Evolutionary conservation across 352 stramenopile genomes (phyloP).

Genomic region (Phytophthora ramorum): DNA sequence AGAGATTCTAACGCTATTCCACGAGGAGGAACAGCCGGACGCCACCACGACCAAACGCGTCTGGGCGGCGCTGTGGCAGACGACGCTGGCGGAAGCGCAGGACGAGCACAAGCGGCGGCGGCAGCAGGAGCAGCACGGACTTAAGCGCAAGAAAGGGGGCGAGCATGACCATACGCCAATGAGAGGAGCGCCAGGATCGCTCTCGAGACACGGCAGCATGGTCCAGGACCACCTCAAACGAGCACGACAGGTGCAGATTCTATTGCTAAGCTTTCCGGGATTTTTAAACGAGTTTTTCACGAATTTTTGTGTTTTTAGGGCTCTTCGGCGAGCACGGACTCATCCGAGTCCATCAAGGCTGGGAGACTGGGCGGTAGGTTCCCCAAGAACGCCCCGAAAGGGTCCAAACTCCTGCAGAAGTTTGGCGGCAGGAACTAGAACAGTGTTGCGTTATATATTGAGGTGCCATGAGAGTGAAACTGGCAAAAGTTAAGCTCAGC

Average conservation of each 20-base stretch:
- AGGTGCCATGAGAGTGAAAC: no score
- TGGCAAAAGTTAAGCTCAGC: no score
- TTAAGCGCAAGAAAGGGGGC: conserved; percentile 41
- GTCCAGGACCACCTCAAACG: conserved; percentile 56
- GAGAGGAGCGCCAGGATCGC: conserved; percentile 1
- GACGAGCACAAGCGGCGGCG: conserved; percentile 62
- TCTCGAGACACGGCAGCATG: conserved; percentile 26
- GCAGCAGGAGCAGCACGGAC: conserved; percentile 42
- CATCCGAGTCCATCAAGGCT: conserved; percentile 62
- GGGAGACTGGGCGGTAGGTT: conserved; percentile 51
- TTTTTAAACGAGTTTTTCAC: conserved; percentile 13
- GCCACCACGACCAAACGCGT: conserved; percentile 14
- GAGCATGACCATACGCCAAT: conserved; percentile 29
- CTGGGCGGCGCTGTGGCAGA: conserved; percentile 59
- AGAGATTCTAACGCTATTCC: conserved; percentile 73
- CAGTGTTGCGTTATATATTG: not conserved
- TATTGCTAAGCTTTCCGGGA: not conserved
- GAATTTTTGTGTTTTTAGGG: conserved; percentile 29
- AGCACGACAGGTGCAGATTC: conserved; percentile 52
- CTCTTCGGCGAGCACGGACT: conserved; percentile 43
- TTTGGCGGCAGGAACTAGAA: conserved; percentile 42
- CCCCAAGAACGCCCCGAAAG: conserved; percentile 39
- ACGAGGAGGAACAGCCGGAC: conserved; percentile 38
- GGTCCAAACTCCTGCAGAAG: conserved; percentile 82
- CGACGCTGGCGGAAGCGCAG: conserved; percentile 62